These are phyloP conservation scores for Tolypocladium nubicola DNA, from an alignment of 2,329 filamentous ascomycete genomes.

Conservation along the genomic window DNA sequence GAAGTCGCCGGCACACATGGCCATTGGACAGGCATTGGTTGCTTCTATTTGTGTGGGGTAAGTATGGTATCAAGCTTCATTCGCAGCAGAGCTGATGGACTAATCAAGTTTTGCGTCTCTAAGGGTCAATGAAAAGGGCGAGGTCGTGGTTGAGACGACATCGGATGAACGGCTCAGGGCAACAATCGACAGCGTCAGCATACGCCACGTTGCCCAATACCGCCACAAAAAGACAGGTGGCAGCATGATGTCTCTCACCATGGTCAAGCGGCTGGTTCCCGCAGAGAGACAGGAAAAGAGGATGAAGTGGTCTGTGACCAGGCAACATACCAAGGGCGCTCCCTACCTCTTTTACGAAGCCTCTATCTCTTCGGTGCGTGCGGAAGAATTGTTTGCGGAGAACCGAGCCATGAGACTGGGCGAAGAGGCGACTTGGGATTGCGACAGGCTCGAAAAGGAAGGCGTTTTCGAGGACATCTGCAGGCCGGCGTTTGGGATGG, in stretches of 20 bases:
- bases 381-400: conserved; percentile 10
- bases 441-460: conserved; percentile 9
- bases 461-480: conserved; percentile 15
- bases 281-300: not conserved
- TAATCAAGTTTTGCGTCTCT: not conserved
- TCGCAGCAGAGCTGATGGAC: not conserved
- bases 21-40: conserved; percentile 11
- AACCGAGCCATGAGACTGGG: conserved; percentile 17
- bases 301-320: conserved; percentile 1
- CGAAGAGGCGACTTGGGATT: conserved; percentile 13
- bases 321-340: not conserved
- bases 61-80: conserved; percentile 2
- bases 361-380: conserved; percentile 11
- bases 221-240: not conserved
- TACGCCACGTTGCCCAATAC: conserved; percentile 14
- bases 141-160: conserved; percentile 8
- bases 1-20: conserved; percentile 6
- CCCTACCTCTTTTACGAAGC: conserved; percentile 17
- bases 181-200: conserved; percentile 8
- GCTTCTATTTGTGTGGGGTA: conserved; percentile 13
- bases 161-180: conserved; percentile 1
- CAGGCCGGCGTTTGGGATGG: conserved; percentile 16
- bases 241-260: conserved; percentile 12
- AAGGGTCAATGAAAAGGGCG: conserved; percentile 8
- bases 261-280: conserved; percentile 9